Percentiles rank a stretch among this genome's conserved stretches.
These are phyloP conservation scores for Phytophthora pseudosyringae DNA, from an alignment of 352 stramenopile species.

Conservation along the genomic window DNA sequence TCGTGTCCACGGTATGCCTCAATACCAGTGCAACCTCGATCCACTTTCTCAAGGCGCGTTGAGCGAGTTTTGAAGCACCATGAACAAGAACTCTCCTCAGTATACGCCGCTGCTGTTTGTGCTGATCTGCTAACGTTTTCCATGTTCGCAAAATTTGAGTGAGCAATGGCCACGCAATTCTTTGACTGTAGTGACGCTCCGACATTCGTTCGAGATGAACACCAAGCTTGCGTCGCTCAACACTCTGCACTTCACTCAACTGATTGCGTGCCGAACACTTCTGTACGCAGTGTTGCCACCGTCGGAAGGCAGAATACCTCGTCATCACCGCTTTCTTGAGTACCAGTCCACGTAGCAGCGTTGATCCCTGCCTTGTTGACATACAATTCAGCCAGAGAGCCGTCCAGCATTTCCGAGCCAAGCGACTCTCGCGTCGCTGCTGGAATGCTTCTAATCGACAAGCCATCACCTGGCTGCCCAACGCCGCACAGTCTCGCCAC, in stretches of 20 bases:
- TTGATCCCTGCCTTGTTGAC: constrained; percentile 4
- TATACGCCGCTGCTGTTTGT: constrained; percentile 14
- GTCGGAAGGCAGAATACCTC: constrained; percentile 20
- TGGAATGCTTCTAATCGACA: constrained; percentile 62
- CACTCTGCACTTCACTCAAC: constrained; percentile 9
- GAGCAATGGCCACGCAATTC: constrained; percentile 17
- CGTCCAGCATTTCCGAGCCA: constrained; percentile 33
- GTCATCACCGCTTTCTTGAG: constrained; percentile 4
- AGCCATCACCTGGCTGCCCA: constrained; percentile 39
- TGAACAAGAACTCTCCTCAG: constrained; percentile 26
- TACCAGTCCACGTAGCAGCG: constrained; percentile 18
- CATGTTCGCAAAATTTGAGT: constrained; percentile 21
- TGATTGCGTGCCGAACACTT: not conserved
- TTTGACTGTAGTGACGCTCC: constrained; percentile 15
- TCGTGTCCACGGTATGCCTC: constrained; percentile 8
- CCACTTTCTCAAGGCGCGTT: constrained; percentile 26
- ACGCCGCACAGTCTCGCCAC: constrained; percentile 39
- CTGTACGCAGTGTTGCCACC: constrained; percentile 20
- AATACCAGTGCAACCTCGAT: constrained; percentile 11
- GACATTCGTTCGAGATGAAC: constrained; percentile 27
- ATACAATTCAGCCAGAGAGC: constrained; percentile 5
- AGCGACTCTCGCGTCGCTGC: constrained; percentile 27
- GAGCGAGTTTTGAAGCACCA: constrained; percentile 3
- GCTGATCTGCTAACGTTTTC: constrained; percentile 7
- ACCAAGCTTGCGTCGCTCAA: constrained; percentile 14